These are phyloP conservation scores for Magnolia kwangsiensis DNA, from an alignment of 164 flowering plant genomes.

Conservation along the genomic window DNA sequence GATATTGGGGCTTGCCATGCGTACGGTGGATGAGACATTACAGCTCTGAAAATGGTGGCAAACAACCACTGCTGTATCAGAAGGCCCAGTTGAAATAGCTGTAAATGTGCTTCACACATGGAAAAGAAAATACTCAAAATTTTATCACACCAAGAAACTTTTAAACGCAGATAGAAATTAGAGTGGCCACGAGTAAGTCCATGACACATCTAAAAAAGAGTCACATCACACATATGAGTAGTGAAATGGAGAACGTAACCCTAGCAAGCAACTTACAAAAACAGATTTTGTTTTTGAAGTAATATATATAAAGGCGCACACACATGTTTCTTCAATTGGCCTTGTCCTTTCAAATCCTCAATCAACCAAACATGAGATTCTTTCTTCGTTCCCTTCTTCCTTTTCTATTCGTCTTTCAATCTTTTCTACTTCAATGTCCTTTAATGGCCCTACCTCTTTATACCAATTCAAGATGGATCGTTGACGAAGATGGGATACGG, in stretches of 20 bases:
- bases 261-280: conserved; percentile 5
- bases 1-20: too few relatives aligned
- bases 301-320: background rate
- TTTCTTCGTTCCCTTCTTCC: background rate
- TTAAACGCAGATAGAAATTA: too few relatives aligned
- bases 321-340: background rate
- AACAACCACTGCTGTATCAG: too few relatives aligned
- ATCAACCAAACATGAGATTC: conserved; percentile 1
- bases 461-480: conserved; percentile 78
- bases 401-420: background rate
- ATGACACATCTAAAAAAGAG: background rate
- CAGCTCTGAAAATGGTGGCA: too few relatives aligned
- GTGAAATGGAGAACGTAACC: background rate
- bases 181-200: background rate
- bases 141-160: too few relatives aligned
- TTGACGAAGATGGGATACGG: conserved; percentile 52
- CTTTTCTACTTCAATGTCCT: conserved; percentile 3
- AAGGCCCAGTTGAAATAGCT: too few relatives aligned
- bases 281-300: conserved; percentile 2
- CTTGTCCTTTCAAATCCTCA: background rate
- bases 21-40: too few relatives aligned
- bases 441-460: conserved; percentile 40
- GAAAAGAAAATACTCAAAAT: too few relatives aligned
- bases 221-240: background rate
- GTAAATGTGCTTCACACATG: too few relatives aligned